Evolutionary conservation across 2,329 filamentous ascomycete species (phyloP), one percentile per base, ranked within the genome.

Genomic region (Furcasterigmium sp.): DNA sequence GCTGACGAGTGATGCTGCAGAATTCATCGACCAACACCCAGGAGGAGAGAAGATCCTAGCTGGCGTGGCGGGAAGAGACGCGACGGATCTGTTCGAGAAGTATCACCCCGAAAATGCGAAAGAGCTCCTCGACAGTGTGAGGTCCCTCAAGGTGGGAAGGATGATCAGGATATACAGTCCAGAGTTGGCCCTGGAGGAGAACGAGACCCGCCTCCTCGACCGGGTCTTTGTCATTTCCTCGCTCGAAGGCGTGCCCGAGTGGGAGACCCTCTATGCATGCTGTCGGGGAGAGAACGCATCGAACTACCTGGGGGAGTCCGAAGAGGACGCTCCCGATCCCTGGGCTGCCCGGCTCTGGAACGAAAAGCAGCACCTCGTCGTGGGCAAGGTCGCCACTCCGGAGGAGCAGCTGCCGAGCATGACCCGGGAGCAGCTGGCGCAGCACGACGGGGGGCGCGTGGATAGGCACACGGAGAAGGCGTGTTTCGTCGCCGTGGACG

Each of bases 1-100:
- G 17, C 32, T 45, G 23, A 34, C 10, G n/a, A n/a, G n/a, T n/a
- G n/a, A 21, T 19, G 8, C 13, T n/a, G 8, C 37, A 52, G 50
- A 45, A 11, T 49, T 47, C 13, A 29, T 30, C 15, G 39, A 48
- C 7, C 37, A 43, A 14, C 50, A 52, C 14, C 50, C 48, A 1
- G 50, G 46, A 1, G 50, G 50, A 7, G 23, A 43, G 1, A 34
- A 21, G 4, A 13, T 41, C 11, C 19, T 52, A 3, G 7, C 19
- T 2, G 41, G 43, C 3, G 21, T 41, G 17, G 48, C 43, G 1
- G 50, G 50, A 15, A 35, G 18, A 13, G 43, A 52, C 25, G 36
- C 19, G 11, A 49, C 50, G 4, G 39, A 44, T 3, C 9, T 45
- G 0, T 52, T 52, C 21, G 9, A 47, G 4, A 19, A 29, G 4